Evolutionary conservation across 106 monocot species (phyloP).

Genomic region (Dioscorea alata): DNA sequence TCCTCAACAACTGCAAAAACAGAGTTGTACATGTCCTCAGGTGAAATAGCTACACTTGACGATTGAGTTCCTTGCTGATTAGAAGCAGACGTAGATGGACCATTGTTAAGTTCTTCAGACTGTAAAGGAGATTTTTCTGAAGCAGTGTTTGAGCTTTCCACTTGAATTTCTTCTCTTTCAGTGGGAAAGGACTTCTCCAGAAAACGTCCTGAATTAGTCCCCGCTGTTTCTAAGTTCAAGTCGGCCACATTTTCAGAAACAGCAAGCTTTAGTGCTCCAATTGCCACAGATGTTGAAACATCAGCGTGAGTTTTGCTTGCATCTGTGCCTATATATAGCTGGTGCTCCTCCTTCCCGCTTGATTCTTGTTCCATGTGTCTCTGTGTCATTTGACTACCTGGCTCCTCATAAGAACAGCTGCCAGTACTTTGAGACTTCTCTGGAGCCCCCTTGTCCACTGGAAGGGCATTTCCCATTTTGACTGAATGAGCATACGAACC

Average conservation of each 20-base stretch:
- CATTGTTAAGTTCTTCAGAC: constrained; percentile 15
- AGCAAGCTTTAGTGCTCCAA: constrained; percentile 1
- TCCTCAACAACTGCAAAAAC: constrained; percentile 80
- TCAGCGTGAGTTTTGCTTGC: constrained; percentile 14
- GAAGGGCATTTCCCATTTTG: constrained; percentile 40
- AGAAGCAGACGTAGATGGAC: constrained; percentile 23
- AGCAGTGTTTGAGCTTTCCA: constrained; percentile 14
- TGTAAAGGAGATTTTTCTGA: constrained; percentile 19
- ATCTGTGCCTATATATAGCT: constrained; percentile 11
- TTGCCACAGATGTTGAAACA: constrained; percentile 13
- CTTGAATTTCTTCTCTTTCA: constrained; percentile 3
- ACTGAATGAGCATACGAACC: constrained; percentile 58
- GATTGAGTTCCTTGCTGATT: constrained; percentile 20
- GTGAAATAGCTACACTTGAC: constrained; percentile 63
- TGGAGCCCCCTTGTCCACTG: constrained; percentile 21
- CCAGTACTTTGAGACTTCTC: constrained; percentile 20
- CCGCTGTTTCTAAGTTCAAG: constrained; percentile 16
- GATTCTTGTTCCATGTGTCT: constrained; percentile 13
- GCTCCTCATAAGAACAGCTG: constrained; percentile 6
- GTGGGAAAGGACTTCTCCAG: constrained; percentile 13
- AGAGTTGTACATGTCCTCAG: constrained; percentile 71
- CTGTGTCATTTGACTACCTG: constrained; percentile 2
- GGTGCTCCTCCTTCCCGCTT: constrained; percentile 7
- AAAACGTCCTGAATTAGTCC: constrained; percentile 6
- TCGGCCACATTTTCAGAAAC: constrained; percentile 35